A percentile compares a stretch with the other conserved stretches of the same genome.
Evolutionary conservation across 2,329 filamentous ascomycete species (phyloP).

Genomic region (Clarireedia paspali): DNA sequence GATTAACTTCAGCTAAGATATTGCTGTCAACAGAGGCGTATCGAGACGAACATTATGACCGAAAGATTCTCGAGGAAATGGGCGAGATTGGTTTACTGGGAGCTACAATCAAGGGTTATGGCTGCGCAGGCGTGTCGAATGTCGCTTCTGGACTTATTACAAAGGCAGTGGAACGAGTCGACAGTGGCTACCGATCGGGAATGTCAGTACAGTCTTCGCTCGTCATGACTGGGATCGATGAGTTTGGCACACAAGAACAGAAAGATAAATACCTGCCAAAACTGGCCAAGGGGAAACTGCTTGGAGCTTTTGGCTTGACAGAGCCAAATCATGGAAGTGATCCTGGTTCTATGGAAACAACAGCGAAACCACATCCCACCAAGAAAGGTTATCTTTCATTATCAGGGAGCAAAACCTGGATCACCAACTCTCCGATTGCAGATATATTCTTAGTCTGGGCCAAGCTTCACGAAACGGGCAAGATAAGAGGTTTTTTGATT

Average conservation of each 20-base stretch:
- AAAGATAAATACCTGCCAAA: constrained; percentile 76
- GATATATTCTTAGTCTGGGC: constrained; percentile 88
- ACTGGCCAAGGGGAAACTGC: constrained; percentile 73
- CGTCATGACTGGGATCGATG: constrained; percentile 87
- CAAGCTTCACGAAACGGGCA: constrained; percentile 82
- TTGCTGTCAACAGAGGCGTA: constrained; percentile 58
- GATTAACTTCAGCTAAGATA: constrained; percentile 5
- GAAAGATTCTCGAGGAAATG: constrained; percentile 83
- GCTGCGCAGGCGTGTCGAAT: constrained; percentile 78
- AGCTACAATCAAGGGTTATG: constrained; percentile 79
- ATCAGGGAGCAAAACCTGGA: constrained; percentile 87
- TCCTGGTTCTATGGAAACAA: constrained; percentile 83
- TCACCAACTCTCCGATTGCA: constrained; percentile 86
- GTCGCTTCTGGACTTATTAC: constrained; percentile 88
- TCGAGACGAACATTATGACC: constrained; percentile 79
- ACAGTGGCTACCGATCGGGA: constrained; percentile 84
- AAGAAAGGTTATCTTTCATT: constrained; percentile 77
- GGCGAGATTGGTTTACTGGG: constrained; percentile 84
- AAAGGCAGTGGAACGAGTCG: constrained; percentile 81
- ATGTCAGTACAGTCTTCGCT: constrained; percentile 92
- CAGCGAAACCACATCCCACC: constrained; percentile 73
- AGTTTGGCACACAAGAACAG: constrained; percentile 79
- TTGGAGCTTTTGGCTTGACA: constrained; percentile 84
- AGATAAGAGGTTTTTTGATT: constrained; percentile 88
- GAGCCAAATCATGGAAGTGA: constrained; percentile 92